phyloP scores from a whole-genome alignment of 371 early-diverging fungal genomes.

The Mortierella sp. region DNA sequence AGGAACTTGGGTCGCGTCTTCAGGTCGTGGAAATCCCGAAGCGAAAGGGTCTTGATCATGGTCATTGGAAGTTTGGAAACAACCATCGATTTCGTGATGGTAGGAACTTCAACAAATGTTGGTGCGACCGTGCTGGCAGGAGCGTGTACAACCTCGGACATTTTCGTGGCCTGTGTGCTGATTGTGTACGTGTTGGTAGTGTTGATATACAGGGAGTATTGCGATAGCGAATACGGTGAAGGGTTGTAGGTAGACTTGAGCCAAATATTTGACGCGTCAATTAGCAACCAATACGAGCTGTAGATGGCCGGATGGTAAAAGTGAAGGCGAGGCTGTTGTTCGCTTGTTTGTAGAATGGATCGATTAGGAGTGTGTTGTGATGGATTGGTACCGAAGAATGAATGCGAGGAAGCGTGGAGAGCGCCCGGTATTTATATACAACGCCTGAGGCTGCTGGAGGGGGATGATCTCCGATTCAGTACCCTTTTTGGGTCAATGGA shows the following conservation, averaged over 20 bases:
- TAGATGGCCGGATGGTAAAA: too few relatives aligned
- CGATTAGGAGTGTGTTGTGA: slow-evolving; percentile 1
- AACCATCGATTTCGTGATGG: slow-evolving; percentile 1
- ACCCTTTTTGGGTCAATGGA: too few relatives aligned
- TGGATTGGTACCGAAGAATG: slow-evolving; percentile 1
- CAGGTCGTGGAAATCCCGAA: slow-evolving; percentile 31
- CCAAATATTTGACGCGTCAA: too few relatives aligned
- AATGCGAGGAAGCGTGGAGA: not conserved
- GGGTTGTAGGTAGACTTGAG: not conserved
- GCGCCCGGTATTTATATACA: not conserved
- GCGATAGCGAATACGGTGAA: not conserved
- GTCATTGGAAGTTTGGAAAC: not conserved
- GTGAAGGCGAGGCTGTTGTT: too few relatives aligned
- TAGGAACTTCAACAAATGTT: slow-evolving; percentile 21
- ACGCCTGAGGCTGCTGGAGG: too few relatives aligned
- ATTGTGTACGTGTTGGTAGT: not conserved
- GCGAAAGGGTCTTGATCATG: slow-evolving; percentile 38
- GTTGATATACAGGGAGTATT: too few relatives aligned
- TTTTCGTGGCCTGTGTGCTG: slow-evolving; percentile 4
- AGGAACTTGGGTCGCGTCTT: slow-evolving; percentile 56
- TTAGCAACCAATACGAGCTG: too few relatives aligned
- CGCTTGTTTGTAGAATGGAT: too few relatives aligned
- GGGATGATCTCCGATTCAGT: too few relatives aligned
- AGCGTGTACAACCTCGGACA: slow-evolving; percentile 21
- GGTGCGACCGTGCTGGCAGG: slow-evolving; percentile 22